Evolutionary conservation across 306 rosid species (phyloP).

Genomic region (Quercus ilex): DNA sequence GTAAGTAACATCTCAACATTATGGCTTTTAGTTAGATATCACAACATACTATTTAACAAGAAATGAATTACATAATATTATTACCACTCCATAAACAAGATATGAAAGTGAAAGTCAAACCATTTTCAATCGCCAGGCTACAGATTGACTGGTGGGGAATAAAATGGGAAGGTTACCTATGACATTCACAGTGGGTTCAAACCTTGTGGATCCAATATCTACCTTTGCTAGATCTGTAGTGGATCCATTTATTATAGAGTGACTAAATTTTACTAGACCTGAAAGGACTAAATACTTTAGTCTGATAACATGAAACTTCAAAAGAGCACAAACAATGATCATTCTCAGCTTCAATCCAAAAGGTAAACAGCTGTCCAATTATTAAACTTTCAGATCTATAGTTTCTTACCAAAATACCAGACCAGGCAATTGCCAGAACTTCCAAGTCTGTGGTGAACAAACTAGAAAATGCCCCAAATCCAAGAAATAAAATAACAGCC

Average conservation of each 20-base stretch:
- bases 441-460: slow-evolving; percentile 75
- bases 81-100: background rate
- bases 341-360: background rate
- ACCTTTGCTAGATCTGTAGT: background rate
- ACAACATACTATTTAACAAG: background rate
- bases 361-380: background rate
- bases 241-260: too few relatives aligned
- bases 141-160: background rate
- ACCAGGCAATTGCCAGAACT: slow-evolving; percentile 67
- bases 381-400: background rate
- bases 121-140: background rate
- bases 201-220: background rate
- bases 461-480: slow-evolving; percentile 72
- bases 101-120: background rate
- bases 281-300: background rate
- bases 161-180: background rate
- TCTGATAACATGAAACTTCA: background rate
- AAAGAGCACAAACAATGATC: background rate
- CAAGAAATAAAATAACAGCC: slow-evolving; percentile 62
- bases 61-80: background rate
- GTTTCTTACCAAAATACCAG: slow-evolving; percentile 78
- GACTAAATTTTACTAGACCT: background rate
- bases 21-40: background rate
- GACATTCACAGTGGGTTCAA: background rate
- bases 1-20: too few relatives aligned